Percentiles rank a stretch among this genome's conserved stretches.
Conservation (phyloP, 192 early-diverging fungal species). For the Coemansia sp. region DNA sequence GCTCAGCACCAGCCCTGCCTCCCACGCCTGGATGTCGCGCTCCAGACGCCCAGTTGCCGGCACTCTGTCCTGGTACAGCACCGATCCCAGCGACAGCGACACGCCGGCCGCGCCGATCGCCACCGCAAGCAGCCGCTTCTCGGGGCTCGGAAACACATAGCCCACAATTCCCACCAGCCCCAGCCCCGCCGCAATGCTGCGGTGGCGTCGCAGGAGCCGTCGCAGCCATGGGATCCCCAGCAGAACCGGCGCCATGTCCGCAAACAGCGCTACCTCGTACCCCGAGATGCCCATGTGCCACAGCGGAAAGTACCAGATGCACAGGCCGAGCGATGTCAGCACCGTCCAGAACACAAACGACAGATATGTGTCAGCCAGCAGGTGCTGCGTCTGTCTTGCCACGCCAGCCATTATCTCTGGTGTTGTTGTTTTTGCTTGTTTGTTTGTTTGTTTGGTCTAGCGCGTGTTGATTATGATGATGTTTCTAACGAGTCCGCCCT, state of each 20-base stretch:
- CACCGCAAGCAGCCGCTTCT: constrained; percentile 58
- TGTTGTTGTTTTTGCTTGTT: neutral
- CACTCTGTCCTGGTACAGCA: constrained; percentile 57
- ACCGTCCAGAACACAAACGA: constrained; percentile 83
- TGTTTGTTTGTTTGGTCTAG: neutral
- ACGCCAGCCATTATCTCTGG: constrained; percentile 7
- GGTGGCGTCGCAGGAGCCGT: constrained; percentile 54
- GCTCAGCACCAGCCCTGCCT: constrained; percentile 66
- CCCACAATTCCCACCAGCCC: constrained; percentile 66
- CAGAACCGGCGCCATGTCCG: constrained; percentile 59
- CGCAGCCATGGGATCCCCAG: constrained; percentile 61
- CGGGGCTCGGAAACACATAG: constrained; percentile 61
- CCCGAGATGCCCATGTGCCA: constrained; percentile 87
- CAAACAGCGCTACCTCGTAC: constrained; percentile 70
- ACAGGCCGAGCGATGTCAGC: constrained; percentile 67
- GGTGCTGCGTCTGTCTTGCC: constrained; percentile 31
- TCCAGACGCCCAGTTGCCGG: constrained; percentile 60
- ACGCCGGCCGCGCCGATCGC: constrained; percentile 61
- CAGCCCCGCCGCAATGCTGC: too few species aligned
- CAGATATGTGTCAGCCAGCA: constrained; percentile 67
- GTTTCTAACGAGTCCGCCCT: too few species aligned
- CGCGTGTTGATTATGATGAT: neutral
- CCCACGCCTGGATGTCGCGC: constrained; percentile 63
- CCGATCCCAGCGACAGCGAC: constrained; percentile 59
- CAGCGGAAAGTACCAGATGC: constrained; percentile 81